phyloP scores from a whole-genome alignment of 2,329 filamentous ascomycete species.

The Ceratocystis lukuohia region DNA sequence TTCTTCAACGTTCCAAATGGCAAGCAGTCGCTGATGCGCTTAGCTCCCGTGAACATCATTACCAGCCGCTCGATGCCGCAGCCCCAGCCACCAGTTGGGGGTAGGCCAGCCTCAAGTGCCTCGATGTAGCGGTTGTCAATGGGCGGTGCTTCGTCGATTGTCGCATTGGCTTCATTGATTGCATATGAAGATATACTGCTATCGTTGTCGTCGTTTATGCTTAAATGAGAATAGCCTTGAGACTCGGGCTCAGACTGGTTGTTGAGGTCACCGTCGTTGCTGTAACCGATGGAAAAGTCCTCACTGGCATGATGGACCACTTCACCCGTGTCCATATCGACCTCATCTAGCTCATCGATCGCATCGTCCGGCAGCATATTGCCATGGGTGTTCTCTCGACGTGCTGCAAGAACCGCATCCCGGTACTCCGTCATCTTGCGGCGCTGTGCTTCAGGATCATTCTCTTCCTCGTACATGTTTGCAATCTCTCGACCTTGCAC shows the following conservation, averaged over 20 bases:
- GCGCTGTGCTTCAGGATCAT: slow-evolving; percentile 75
- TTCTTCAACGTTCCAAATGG: slow-evolving; percentile 75
- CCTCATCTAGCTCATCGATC: slow-evolving; percentile 18
- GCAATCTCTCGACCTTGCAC: slow-evolving; percentile 68
- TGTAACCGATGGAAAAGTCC: neutral
- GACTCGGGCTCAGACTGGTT: neutral
- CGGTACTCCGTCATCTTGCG: slow-evolving; percentile 58
- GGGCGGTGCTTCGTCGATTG: slow-evolving; percentile 30
- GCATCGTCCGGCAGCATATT: slow-evolving; percentile 22
- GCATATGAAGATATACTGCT: neutral
- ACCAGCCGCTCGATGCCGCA: slow-evolving; percentile 81
- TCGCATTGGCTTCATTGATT: neutral
- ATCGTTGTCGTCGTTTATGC: neutral
- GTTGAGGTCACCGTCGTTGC: neutral
- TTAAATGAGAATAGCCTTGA: neutral
- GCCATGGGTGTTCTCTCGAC: slow-evolving; percentile 25
- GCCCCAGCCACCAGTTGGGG: slow-evolving; percentile 95
- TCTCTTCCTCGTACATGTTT: slow-evolving; percentile 98
- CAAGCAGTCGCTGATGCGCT: slow-evolving; percentile 72
- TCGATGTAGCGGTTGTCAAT: slow-evolving; percentile 72
- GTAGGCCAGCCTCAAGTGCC: slow-evolving; percentile 75
- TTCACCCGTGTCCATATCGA: slow-evolving; percentile 29
- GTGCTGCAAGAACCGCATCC: slow-evolving; percentile 21
- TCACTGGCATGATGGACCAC: slow-evolving; percentile 14
- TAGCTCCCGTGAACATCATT: slow-evolving; percentile 74